These are phyloP conservation scores for Grosmannia serpens DNA, from an alignment of 2,329 filamentous ascomycete species.

Conservation along the genomic window DNA sequence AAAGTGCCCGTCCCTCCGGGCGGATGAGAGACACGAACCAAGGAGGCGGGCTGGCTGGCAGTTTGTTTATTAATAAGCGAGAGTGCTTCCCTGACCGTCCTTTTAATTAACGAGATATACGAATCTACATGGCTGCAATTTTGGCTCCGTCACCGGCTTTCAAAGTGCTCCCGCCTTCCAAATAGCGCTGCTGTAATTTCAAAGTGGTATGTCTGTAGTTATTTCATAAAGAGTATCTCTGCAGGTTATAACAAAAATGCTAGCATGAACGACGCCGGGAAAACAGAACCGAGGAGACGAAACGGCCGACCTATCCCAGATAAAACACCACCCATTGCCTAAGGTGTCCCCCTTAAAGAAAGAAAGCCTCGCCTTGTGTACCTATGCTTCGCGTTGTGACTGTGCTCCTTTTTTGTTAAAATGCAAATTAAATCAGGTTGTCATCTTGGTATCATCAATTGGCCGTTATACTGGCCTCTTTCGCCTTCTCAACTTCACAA, in stretches of 20 bases:
- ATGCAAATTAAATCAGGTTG: neutral
- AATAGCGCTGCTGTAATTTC: neutral
- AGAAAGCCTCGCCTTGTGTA: slow-evolving; percentile 1
- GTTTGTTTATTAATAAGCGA: neutral
- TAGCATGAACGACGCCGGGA: neutral
- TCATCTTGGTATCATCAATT: slow-evolving; percentile 5
- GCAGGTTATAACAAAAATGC: neutral
- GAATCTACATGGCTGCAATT: neutral
- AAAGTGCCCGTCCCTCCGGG: neutral
- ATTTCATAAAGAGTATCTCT: neutral
- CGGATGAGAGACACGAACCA: neutral
- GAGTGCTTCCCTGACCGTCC: neutral
- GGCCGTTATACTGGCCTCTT: neutral
- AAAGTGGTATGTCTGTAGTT: slow-evolving; percentile 2
- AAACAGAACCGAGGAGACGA: neutral
- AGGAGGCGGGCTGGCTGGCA: neutral
- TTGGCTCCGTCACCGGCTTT: neutral
- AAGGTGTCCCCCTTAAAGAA: neutral
- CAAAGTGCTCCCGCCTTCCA: neutral
- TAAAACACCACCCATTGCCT: slow-evolving; percentile 1
- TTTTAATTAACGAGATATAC: neutral
- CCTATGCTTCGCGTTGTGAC: neutral
- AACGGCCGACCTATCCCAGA: neutral
- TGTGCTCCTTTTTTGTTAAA: neutral
- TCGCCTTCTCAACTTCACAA: neutral